Percentiles rank a stretch among this genome's conserved stretches.
phyloP scores from a whole-genome alignment of 495 filamentous ascomycete species.

The Mycothermus thermophilus region DNA sequence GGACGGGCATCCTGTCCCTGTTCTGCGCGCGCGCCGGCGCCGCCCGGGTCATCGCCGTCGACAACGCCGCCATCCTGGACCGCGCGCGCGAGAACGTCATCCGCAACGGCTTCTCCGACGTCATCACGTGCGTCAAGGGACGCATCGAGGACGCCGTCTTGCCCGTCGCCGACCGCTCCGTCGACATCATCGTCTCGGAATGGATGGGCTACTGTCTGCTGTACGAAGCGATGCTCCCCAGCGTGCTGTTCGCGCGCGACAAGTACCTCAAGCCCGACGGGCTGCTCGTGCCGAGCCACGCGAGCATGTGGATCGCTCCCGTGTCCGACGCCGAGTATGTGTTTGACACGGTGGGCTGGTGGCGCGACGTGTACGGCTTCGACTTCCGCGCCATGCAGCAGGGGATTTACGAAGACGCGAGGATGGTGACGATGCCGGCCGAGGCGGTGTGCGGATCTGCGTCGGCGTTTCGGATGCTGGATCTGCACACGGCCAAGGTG shows the following conservation, averaged over 20 bases:
- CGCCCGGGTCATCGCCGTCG: conserved; percentile 87
- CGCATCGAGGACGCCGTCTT: conserved; percentile 92
- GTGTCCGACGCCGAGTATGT: conserved; percentile 82
- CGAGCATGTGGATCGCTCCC: conserved; percentile 76
- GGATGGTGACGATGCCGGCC: conserved; percentile 70
- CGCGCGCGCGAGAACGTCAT: conserved; percentile 87
- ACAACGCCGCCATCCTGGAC: conserved; percentile 93
- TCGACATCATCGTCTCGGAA: conserved; percentile 97
- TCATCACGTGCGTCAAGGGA: conserved; percentile 84
- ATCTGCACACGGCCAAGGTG: conserved; percentile 62
- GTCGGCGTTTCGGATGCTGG: conserved; percentile 55
- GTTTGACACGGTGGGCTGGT: conserved; percentile 83
- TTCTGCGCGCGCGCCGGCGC: conserved; percentile 92
- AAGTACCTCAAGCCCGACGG: conserved; percentile 73
- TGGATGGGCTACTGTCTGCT: conserved; percentile 99
- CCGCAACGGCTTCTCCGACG: conserved; percentile 65
- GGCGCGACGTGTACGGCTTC: conserved; percentile 98
- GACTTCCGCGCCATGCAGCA: conserved; percentile 83
- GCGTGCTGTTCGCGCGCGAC: conserved; percentile 88
- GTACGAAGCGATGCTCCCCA: conserved; percentile 97
- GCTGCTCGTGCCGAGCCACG: conserved; percentile 82
- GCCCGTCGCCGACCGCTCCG: conserved; percentile 73
- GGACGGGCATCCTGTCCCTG: conserved; percentile 69
- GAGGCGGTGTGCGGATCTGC: conserved; percentile 68
- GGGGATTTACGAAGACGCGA: conserved; percentile 68